Conservation (phyloP, 1,139 yeast genomes). For the Yamadazyma dendronema region DNA sequence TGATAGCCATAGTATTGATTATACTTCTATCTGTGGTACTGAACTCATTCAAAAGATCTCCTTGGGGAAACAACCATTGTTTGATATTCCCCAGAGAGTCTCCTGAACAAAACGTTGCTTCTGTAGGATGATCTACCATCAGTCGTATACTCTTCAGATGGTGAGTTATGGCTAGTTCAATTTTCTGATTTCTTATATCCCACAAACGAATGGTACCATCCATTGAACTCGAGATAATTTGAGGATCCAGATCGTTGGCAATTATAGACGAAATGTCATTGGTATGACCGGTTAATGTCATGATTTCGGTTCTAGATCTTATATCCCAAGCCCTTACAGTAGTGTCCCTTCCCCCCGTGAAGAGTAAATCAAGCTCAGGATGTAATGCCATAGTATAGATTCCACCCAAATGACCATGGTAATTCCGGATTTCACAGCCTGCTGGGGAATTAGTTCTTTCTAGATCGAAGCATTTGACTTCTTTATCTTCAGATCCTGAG, state of each 20-base stretch:
- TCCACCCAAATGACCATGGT: slow-evolving; percentile 93
- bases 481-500: slow-evolving; percentile 90
- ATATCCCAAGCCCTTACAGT: slow-evolving; percentile 93
- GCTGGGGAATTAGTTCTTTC: slow-evolving; percentile 69
- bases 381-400: slow-evolving; percentile 81
- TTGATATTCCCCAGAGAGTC: slow-evolving; percentile 79
- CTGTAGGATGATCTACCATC: slow-evolving; percentile 66
- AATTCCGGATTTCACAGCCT: slow-evolving; percentile 66
- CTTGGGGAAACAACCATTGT: slow-evolving; percentile 83
- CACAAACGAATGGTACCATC: slow-evolving; percentile 84
- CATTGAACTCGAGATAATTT: slow-evolving; percentile 76
- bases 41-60: slow-evolving; percentile 56
- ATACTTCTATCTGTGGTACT: slow-evolving; percentile 31
- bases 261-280: slow-evolving; percentile 69
- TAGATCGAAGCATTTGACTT: slow-evolving; percentile 96
- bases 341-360: slow-evolving; percentile 88
- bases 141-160: slow-evolving; percentile 83
- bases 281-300: slow-evolving; percentile 80
- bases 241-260: slow-evolving; percentile 77
- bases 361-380: slow-evolving; percentile 83
- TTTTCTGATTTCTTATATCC: slow-evolving; percentile 56
- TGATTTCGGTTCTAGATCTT: slow-evolving; percentile 71
- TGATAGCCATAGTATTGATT: slow-evolving; percentile 66
- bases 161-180: slow-evolving; percentile 66
- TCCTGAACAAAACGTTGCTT: slow-evolving; percentile 69